These are phyloP conservation scores for Hypoxylon cercidicola DNA, from an alignment of 495 filamentous ascomycete genomes.

Conservation along the genomic window DNA sequence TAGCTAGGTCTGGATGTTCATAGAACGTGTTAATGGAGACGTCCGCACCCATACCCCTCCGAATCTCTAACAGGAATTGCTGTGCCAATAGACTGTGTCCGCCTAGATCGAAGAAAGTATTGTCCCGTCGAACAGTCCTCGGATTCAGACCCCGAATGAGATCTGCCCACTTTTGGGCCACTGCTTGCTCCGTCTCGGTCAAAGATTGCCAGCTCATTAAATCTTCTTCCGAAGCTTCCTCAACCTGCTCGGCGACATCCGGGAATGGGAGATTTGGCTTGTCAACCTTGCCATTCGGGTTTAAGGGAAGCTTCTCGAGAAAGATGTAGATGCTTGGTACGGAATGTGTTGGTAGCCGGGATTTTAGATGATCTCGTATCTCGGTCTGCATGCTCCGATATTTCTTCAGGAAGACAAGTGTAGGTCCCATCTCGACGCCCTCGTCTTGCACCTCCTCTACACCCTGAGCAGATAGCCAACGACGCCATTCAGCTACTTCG, in stretches of 20 bases:
- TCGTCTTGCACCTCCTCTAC: slow-evolving; percentile 61
- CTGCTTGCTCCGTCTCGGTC: slow-evolving; percentile 52
- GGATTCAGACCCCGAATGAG: slow-evolving; percentile 66
- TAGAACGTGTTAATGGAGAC: slow-evolving; percentile 83
- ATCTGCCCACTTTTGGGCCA: slow-evolving; percentile 53
- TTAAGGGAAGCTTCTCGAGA: slow-evolving; percentile 82
- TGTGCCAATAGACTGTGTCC: slow-evolving; percentile 90
- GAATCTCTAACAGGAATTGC: slow-evolving; percentile 76
- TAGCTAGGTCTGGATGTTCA: slow-evolving; percentile 75
- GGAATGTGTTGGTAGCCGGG: slow-evolving; percentile 80
- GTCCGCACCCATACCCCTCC: slow-evolving; percentile 71
- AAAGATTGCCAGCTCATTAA: slow-evolving; percentile 73
- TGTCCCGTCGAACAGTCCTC: slow-evolving; percentile 70
- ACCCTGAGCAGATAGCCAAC: slow-evolving; percentile 69
- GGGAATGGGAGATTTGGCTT: slow-evolving; percentile 92
- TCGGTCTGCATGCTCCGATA: slow-evolving; percentile 75
- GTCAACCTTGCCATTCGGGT: slow-evolving; percentile 96
- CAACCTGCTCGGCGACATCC: slow-evolving; percentile 65
- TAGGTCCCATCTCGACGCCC: slow-evolving; percentile 57
- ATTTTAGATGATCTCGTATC: slow-evolving; percentile 77
- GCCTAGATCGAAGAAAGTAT: slow-evolving; percentile 87
- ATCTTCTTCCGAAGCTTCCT: slow-evolving; percentile 70
- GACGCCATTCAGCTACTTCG: slow-evolving; percentile 74
- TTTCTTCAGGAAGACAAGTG: slow-evolving; percentile 64
- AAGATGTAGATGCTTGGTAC: slow-evolving; percentile 83